Evolutionary conservation across 1,284 basidiomycete species (phyloP).

Genomic region (Sporisorium scitamineum): DNA sequence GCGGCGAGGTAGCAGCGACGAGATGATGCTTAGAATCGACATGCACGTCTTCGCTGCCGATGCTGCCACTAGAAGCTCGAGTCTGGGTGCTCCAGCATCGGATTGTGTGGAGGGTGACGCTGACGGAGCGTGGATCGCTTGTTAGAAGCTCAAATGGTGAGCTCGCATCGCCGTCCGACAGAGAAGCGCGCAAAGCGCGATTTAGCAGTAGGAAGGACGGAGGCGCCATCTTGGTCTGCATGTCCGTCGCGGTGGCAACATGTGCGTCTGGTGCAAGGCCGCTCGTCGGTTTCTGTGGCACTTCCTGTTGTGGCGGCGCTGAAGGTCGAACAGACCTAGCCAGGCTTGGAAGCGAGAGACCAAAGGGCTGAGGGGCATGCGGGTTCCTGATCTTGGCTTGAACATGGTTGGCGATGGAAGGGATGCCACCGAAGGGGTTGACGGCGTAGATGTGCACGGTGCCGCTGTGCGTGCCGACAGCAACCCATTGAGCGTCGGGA

Average conservation of each 20-base stretch:
- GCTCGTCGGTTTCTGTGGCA: background rate
- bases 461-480: conserved; percentile 45
- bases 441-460: conserved; percentile 47
- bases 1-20: conserved; percentile 19
- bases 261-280: background rate
- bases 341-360: conserved; percentile 35
- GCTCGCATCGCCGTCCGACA: conserved; percentile 2
- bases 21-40: conserved; percentile 15
- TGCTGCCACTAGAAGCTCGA: background rate
- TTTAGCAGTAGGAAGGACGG: conserved; percentile 27
- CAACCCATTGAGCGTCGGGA: conserved; percentile 41
- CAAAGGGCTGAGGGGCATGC: conserved; percentile 20
- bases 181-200: background rate
- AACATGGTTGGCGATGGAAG: conserved; percentile 38
- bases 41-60: conserved; percentile 3
- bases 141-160: conserved; percentile 37
- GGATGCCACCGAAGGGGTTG: conserved; percentile 43
- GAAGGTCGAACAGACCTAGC: conserved; percentile 27
- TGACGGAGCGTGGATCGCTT: conserved; percentile 22
- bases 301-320: conserved; percentile 9
- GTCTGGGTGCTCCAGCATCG: conserved; percentile 41
- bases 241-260: background rate
- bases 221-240: background rate
- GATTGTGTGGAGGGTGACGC: conserved; percentile 25
- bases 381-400: conserved; percentile 35